Evolutionary conservation across 225 moss, liverwort and hornwort species (phyloP), one percentile per base, ranked within the genome.

Genomic region (Marchantia polymorpha): DNA sequence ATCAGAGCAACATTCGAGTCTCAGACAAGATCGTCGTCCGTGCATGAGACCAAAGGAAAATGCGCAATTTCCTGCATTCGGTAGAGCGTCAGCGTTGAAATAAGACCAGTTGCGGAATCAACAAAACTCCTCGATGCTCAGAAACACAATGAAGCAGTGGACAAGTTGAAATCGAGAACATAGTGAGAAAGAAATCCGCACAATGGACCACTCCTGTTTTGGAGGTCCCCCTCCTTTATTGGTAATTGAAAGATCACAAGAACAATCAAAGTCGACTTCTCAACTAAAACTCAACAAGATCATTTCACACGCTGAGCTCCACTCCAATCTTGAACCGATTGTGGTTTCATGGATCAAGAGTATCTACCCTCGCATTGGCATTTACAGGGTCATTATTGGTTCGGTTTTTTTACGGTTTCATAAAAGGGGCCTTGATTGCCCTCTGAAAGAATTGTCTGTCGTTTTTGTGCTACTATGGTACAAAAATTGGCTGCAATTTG

Each of bases 391-490:
- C 51, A 30, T 8, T 79, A 69, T 69, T 79, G 69, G 27, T 27
- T 56, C 55, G 19, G 12, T 7, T 53, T 39, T 78, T 69, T 65
- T 85, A 74, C 51, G 66, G 66, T 74, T 80, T 83, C 79, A 53
- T 52, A n/a, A 52, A 74, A 53, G 86, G 86, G 81, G 81, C 75
- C 60, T 78, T 61, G 78, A 46, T 69, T 77, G 81, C 81, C 86
- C 83, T 50, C 75, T 82, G 67, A 79, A 79, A 83, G 86, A 81
- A 83, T 86, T 55, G 77, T 69, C 76, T 77, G 82, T 82, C 82
- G 46, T 79, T 82, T 69, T 77, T 80, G 48, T 69, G 29, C 87
- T 84, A 84, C 80, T 87, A 87, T 87, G 80, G 60, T 87, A 87
- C 87, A 87, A 76, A 83, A 81, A 83, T 52, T 81, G 61, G 75